phyloP scores from a whole-genome alignment of 2,329 filamentous ascomycete genomes.

The Aspergillus calidoustus region DNA sequence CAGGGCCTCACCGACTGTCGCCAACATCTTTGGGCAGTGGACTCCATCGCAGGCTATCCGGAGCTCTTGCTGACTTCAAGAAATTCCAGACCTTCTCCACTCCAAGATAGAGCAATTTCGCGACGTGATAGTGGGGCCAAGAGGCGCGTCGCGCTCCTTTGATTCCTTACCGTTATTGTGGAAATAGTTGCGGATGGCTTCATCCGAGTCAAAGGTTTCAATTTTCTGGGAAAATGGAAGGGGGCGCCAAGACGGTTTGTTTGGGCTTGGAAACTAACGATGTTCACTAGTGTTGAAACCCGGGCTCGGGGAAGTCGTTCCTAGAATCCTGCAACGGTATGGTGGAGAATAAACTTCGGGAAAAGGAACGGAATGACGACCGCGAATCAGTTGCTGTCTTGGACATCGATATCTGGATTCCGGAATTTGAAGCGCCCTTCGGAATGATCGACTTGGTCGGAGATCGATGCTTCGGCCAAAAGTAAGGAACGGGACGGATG shows the following conservation, averaged over 20 bases:
- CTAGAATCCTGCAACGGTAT: slow-evolving; percentile 37
- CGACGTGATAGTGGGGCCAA: slow-evolving; percentile 3
- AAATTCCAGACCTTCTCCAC: slow-evolving; percentile 11
- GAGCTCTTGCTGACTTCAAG: slow-evolving; percentile 2
- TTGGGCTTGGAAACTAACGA: slow-evolving; percentile 25
- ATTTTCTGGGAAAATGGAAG: slow-evolving; percentile 20
- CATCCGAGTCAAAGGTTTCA: slow-evolving; percentile 1
- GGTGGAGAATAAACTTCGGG: slow-evolving; percentile 16
- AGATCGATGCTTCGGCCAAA: slow-evolving; percentile 10
- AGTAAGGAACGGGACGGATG: slow-evolving; percentile 18
- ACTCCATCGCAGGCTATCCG: neutral
- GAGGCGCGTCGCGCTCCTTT: slow-evolving; percentile 3
- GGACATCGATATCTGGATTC: neutral
- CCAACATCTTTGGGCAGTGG: neutral
- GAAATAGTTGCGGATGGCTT: slow-evolving; percentile 12
- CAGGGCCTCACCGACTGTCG: slow-evolving; percentile 10
- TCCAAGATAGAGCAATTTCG: slow-evolving; percentile 3
- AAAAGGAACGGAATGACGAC: slow-evolving; percentile 11
- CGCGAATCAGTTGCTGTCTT: slow-evolving; percentile 8
- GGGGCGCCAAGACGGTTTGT: slow-evolving; percentile 21
- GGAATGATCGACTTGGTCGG: slow-evolving; percentile 10
- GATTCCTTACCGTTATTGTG: slow-evolving; percentile 10
- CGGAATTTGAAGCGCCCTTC: slow-evolving; percentile 8
- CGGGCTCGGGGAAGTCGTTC: slow-evolving; percentile 39
- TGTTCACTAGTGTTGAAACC: slow-evolving; percentile 34